phyloP scores from a whole-genome alignment of 306 rosid genomes.

The Arachis hypogaea region DNA sequence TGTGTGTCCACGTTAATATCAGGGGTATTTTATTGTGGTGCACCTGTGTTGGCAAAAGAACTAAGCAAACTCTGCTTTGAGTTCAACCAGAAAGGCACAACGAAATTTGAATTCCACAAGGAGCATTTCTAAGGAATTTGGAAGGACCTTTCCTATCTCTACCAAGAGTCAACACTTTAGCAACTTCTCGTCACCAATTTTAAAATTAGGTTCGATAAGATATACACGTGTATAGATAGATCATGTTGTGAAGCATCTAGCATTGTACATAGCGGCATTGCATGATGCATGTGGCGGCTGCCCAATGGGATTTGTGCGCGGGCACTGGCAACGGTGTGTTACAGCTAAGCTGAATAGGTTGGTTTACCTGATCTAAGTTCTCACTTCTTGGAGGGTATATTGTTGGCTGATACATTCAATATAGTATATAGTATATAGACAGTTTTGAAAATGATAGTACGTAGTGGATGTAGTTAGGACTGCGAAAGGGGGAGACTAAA shows the following conservation, averaged over 20 bases:
- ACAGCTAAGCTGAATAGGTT: conserved; percentile 49
- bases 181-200: conserved; percentile 31
- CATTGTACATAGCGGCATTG: conserved; percentile 48
- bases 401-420: conserved; percentile 8
- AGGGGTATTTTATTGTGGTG: conserved; percentile 97
- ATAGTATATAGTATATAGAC: conserved; percentile 27
- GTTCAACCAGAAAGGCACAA: conserved; percentile 83
- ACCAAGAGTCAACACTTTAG: conserved; percentile 16
- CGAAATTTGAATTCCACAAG: conserved; percentile 93
- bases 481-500: conserved; percentile 30
- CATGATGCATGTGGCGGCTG: conserved; percentile 42
- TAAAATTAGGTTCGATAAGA: conserved; percentile 39
- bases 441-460: conserved; percentile 40
- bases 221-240: conserved; percentile 34
- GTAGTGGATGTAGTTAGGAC: conserved; percentile 3
- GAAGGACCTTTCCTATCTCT: conserved; percentile 16
- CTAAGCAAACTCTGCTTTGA: conserved; percentile 84
- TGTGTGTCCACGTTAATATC: conserved; percentile 25
- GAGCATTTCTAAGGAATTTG: conserved; percentile 70
- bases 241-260: not conserved
- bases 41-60: conserved; percentile 89
- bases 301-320: conserved; percentile 23
- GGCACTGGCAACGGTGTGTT: conserved; percentile 43
- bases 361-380: conserved; percentile 31
- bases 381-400: conserved; percentile 18